Base-by-base conservation (phyloP, 257 asterid genomes). In the Thymus mandschuricus region DNA sequence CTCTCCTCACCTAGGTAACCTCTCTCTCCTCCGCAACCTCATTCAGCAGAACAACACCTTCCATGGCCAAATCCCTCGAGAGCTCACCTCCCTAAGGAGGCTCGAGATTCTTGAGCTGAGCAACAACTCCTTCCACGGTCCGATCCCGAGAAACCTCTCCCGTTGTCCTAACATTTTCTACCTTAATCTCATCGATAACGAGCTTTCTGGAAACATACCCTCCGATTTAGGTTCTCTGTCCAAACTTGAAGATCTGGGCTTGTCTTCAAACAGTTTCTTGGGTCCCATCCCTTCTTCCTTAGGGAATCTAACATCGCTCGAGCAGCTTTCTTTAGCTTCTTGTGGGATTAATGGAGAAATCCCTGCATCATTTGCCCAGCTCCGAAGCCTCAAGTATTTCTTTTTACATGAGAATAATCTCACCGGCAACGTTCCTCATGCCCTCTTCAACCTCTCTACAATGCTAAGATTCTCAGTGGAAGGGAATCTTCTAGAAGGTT, bases 1-100 rank as follows among this genome's bases (percentile, higher is more conserved):
- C 6, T 64, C 69, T 27, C 56, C 69, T 45, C 69, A 64, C 40
- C 2, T 63, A 28, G 69, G 69, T 63, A 63, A 63, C 35, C 69
- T 63, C 41, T 63, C 69, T 63, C 2, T 45, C 5, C 69, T 64
- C 57, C 27, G 29, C 0, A 11, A 27, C 29, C 11, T 64, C 8
- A 28, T 12, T 13, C 57, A 44, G 30, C 6, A 1, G 11, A 46
- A 64, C 44, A 64, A 64, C 41, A 10, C 56, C 31, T 64, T 66
- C 38, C 61, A 21, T 3, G 71, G 71, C 71, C 49, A 15, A 1
- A 66, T 66, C 10, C 71, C 71, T 4, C 0, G 34, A 11, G 6
- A 66, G n/a, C n/a, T 66, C 10, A n/a, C 21, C 4, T 61, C 9
- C 2, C 8, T 66, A 8, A 3, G 10, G 2, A 51, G 35, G 5